Base-by-base conservation (phyloP, 1,284 basidiomycete genomes). In the Thecaphora frezii region DNA sequence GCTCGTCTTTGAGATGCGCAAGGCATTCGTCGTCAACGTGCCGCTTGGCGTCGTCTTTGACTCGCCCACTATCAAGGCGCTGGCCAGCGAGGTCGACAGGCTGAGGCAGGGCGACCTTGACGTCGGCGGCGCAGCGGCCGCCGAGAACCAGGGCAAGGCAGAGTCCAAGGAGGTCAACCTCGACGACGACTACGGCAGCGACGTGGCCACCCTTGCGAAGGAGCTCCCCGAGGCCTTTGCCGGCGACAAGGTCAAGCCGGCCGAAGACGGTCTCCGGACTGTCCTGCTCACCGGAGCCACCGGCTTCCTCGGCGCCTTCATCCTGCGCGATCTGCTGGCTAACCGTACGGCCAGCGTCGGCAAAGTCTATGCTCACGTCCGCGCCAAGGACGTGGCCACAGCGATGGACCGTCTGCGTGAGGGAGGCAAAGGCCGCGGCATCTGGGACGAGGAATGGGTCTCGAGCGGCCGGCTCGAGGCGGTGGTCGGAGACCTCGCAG, bases 281-380 rank as follows among this genome's bases (percentile, higher is more conserved):
- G 85, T 97, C 18, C 93, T 98, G 83, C 85, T 99, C 41, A 98
- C 96, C 12, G 96, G 96, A 25, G 94, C 91, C 1, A 97, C 96
- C 18, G 96, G 96, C 5, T 99, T 94, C 84, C 84, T 99, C 13
- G 96, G 96, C 21, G 93, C 91, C 3, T 97, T 97, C 79, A 86
- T 97, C 58, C 82, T 98, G 41, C 84, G 84, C 42, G 90, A 97
- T 77, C 82, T 99, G 40, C 83, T 99, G 1, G 81, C 82, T 14
- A 66, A 73, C 44, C 83, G 86, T 28, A 69, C 81, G 24, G 82
- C 83, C 2, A 83, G 85, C 51, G 89, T 97, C 16, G 82, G 83
- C 71, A 93, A 93, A 80, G 93, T 98, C 39, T 87, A 96, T 59
- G 96, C 91, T 70, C 87, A 96, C 24, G 88, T 97, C 25, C 87